Percentiles rank a stretch among this genome's conserved stretches.
phyloP scores from a whole-genome alignment of 2,329 filamentous ascomycete genomes.

The Sclerotinia trifoliorum region DNA sequence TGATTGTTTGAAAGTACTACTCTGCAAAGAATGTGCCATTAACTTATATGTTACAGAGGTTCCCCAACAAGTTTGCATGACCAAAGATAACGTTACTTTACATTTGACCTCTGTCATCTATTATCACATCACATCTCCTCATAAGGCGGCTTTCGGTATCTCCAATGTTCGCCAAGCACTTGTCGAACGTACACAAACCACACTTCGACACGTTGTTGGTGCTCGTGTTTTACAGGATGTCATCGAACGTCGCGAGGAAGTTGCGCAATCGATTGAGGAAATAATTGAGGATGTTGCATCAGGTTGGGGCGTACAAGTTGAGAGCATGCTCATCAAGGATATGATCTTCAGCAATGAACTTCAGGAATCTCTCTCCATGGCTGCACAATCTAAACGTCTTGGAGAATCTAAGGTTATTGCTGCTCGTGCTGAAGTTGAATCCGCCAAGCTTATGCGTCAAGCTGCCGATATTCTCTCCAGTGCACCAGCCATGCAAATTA shows the following conservation, averaged over 20 bases:
- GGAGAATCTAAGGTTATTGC: slow-evolving; percentile 98
- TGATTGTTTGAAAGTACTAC: background rate
- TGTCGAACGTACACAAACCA: slow-evolving; percentile 96
- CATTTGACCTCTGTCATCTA: slow-evolving; percentile 97
- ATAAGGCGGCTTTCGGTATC: slow-evolving; percentile 97
- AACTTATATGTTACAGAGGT: slow-evolving; percentile 58
- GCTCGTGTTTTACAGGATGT: slow-evolving; percentile 95
- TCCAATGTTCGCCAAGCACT: slow-evolving; percentile 93
- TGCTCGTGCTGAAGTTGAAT: slow-evolving; percentile 94
- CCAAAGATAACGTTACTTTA: slow-evolving; percentile 96
- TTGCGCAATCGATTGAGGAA: slow-evolving; percentile 90
- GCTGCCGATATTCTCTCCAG: slow-evolving; percentile 90
- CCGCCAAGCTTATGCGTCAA: slow-evolving; percentile 88
- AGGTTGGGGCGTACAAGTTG: slow-evolving; percentile 93
- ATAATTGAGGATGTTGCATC: slow-evolving; percentile 95
- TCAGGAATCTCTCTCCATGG: slow-evolving; percentile 96
- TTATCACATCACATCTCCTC: slow-evolving; percentile 93
- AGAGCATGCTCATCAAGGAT: slow-evolving; percentile 99
- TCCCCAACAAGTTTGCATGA: slow-evolving; percentile 96
- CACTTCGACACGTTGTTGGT: slow-evolving; percentile 92
- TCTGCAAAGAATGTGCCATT: background rate
- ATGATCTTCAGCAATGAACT: slow-evolving; percentile 96
- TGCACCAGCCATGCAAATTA: slow-evolving; percentile 96
- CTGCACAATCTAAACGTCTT: slow-evolving; percentile 96
- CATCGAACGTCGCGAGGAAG: slow-evolving; percentile 96